A percentile compares a stretch with the other conserved stretches of the same genome.
Conservation (phyloP, 345 rosid species). For the Lagerstroemia speciosa region DNA sequence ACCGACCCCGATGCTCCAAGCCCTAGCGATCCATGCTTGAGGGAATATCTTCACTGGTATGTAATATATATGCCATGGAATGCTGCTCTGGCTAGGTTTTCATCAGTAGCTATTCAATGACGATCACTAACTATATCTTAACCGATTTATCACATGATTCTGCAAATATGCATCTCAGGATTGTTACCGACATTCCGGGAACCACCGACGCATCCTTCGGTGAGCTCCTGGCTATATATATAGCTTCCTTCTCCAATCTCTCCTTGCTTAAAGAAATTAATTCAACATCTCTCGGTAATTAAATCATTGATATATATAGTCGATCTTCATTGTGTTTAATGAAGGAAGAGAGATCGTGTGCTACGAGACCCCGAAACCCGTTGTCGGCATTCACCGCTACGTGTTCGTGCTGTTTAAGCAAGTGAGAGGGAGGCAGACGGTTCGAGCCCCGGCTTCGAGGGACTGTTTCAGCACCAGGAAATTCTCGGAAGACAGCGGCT, state of each 20-base stretch:
- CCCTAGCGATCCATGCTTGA: slow-evolving; percentile 73
- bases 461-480: slow-evolving; percentile 67
- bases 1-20: slow-evolving; percentile 95
- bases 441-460: slow-evolving; percentile 42
- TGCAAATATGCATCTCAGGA: slow-evolving; percentile 28
- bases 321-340: background rate
- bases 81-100: too few relatives aligned
- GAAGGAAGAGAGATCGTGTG: slow-evolving; percentile 57
- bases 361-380: slow-evolving; percentile 72
- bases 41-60: slow-evolving; percentile 90
- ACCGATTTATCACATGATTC: too few relatives aligned
- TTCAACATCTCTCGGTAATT: too few relatives aligned
- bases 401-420: slow-evolving; percentile 72
- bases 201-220: slow-evolving; percentile 84
- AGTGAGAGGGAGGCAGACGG: slow-evolving; percentile 57
- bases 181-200: slow-evolving; percentile 88
- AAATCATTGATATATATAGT: background rate
- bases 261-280: background rate
- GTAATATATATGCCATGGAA: background rate
- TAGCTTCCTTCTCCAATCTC: background rate
- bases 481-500: slow-evolving; percentile 48
- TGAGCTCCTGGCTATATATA: slow-evolving; percentile 20
- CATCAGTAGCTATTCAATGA: too few relatives aligned
- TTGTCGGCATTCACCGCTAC: slow-evolving; percentile 67
- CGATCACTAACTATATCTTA: too few relatives aligned